Percentiles rank a stretch among this genome's conserved stretches.
Evolutionary conservation across 805 yeast species (phyloP).

Genomic region (Zygotorulaspora florentina): DNA sequence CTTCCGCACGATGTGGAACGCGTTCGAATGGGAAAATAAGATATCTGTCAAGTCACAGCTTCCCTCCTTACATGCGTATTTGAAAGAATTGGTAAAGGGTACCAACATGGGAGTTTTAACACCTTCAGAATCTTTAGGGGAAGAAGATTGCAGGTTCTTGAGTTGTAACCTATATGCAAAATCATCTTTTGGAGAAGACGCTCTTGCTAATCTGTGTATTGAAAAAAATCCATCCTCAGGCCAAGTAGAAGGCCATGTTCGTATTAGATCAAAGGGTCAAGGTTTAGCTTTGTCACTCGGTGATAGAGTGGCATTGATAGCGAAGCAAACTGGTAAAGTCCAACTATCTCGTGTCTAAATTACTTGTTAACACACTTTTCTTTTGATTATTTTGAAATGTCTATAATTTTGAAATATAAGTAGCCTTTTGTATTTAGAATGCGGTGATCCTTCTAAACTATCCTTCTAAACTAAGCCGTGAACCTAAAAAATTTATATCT

Average conservation of each 20-base stretch:
- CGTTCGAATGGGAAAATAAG: constrained; percentile 99
- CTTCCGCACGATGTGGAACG: constrained; percentile 98
- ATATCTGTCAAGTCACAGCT: constrained; percentile 76
- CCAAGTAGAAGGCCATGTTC: constrained; percentile 84
- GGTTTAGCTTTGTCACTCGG: constrained; percentile 94
- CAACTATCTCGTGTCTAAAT: constrained; percentile 29
- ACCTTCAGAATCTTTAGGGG: constrained; percentile 85
- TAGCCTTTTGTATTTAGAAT: neutral
- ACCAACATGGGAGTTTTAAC: constrained; percentile 95
- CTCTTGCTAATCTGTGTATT: constrained; percentile 90
- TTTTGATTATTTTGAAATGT: neutral
- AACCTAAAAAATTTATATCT: no score
- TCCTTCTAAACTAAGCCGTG: no score
- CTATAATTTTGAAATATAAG: neutral
- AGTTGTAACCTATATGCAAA: constrained; percentile 91
- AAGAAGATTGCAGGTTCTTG: constrained; percentile 71
- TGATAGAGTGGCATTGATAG: constrained; percentile 83
- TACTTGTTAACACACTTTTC: neutral
- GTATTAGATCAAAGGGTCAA: constrained; percentile 96
- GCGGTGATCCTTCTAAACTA: neutral
- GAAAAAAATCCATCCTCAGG: constrained; percentile 68
- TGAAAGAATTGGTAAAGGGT: constrained; percentile 62
- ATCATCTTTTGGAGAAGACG: constrained; percentile 96
- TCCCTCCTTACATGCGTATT: constrained; percentile 65
- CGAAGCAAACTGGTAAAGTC: constrained; percentile 50